Percentiles rank a stretch among this genome's conserved stretches.
phyloP scores from a whole-genome alignment of 768 basidiomycete genomes.

The Lactarius pseudohatsudake region DNA sequence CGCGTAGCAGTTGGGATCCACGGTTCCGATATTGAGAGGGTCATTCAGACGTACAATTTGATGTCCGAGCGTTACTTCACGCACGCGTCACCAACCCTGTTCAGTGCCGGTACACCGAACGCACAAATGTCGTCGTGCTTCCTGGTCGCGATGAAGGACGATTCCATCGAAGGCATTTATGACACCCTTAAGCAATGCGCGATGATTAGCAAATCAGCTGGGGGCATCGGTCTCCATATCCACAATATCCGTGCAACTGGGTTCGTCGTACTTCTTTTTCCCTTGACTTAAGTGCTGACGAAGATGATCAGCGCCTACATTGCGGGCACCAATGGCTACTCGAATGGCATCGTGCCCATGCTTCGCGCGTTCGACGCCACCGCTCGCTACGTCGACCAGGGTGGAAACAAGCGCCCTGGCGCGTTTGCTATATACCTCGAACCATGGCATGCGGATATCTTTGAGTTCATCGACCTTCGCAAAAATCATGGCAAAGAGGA shows the following conservation, averaged over 20 bases:
- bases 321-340: conserved; percentile 98
- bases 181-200: conserved; percentile 98
- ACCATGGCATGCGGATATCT: conserved; percentile 97
- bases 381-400: conserved; percentile 97
- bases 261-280: conserved; percentile 42
- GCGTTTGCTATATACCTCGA: conserved; percentile 98
- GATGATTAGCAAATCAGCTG: conserved; percentile 99
- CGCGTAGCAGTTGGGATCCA: conserved; percentile 98
- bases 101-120: conserved; percentile 96
- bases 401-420: conserved; percentile 98
- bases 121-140: conserved; percentile 97
- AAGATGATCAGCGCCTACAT: conserved; percentile 78
- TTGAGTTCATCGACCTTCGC: conserved; percentile 95
- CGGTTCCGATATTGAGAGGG: conserved; percentile 83
- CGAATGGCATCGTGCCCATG: conserved; percentile 99
- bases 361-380: conserved; percentile 97
- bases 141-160: conserved; percentile 97
- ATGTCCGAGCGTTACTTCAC: conserved; percentile 99
- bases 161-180: conserved; percentile 98
- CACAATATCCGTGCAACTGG: conserved; percentile 96
- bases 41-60: conserved; percentile 88
- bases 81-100: conserved; percentile 95
- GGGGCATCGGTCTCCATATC: conserved; percentile 94
- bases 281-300: neutral
- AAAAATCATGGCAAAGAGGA: conserved; percentile 99